Base-by-base conservation (phyloP, 2,329 filamentous ascomycete species). In the Pyrenophora teres region DNA sequence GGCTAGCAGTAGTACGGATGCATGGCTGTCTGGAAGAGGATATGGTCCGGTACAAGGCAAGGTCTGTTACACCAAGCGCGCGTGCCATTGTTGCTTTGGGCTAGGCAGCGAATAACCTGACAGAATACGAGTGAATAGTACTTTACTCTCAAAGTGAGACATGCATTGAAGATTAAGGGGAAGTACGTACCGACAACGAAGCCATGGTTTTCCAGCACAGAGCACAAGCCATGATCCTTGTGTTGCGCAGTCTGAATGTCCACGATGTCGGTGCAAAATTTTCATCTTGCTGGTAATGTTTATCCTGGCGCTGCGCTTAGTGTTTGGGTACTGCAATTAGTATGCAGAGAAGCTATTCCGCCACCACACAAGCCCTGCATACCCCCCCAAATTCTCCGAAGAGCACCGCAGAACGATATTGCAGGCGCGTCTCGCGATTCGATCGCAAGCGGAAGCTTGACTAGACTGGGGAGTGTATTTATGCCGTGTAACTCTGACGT, bases 21-120 rank as follows among this genome's bases (percentile, higher is more conserved):
- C 44, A 62, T 46, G 52, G 46, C 52, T 46, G 30, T 52, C 56
- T 53, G 40, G 37, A 58, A 51, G 13, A 13, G 46, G 48, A 42
- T 9, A 16, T 36, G 19, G 31, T 36, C 30, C 16, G 2, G 39
- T 35, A 48, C 51, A 44, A 47, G 46, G 37, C 6, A 42, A 23
- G 33, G 27, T 36, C 25, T 42, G 51, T 56, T 36, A 35, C 51
- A 61, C 45, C 38, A 25, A 42, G 38, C 33, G 32, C 54, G 45
- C 46, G 38, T 52, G 40, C 25, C 38, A 50, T 46, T 50, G 39
- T 39, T 38, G 52, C 40, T 15, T 48, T 54, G 13, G 21, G n/a
- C 31, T 31, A 39, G 46, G 30, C 21, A 41, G 18, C 25, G 40
- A 33, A 35, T 30, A 48, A 57, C 47, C 42, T 46, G 56, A 45